Evolutionary conservation across 1,284 basidiomycete species (phyloP), one percentile per base, ranked within the genome.

Genomic region (Rhodotorula sp.): DNA sequence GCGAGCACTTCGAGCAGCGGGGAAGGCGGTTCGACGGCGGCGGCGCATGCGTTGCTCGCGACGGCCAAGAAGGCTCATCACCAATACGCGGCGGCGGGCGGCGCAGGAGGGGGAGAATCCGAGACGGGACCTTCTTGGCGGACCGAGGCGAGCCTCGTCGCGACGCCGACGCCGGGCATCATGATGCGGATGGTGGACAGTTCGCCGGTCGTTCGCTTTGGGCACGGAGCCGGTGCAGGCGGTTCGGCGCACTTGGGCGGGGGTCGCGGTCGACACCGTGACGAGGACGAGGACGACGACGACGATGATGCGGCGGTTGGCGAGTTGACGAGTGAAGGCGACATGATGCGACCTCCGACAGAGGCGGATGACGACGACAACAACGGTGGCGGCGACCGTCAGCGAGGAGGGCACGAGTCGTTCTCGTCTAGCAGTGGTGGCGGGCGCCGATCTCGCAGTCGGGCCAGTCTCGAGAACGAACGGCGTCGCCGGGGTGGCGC

Each of bases 41-140:
- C 70, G 14, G 70, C 70, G n/a, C 70, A 71, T 28, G 59, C 64
- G 8, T 63, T 71, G 50, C 59, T 71, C 48, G 66, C 66, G 14
- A 71, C 70, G 28, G 70, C 70, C 16, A 71, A 71, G 63, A 71
- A 71, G 60, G 61, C 60, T 34, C 54, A 43, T 43, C 31, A 65
- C 47, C 23, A 55, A 54, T 63, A 56, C 43, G 62, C 62, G 10
- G 5, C 19, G 19, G 45, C 52, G 38, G 38, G 18, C 28, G 68
- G 62, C 28, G 43, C 60, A 28, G 31, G 64, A 49, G 66, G 38
- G 38, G 26, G 28, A 6, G 34, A 12, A 12, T 45, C 45, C 26
- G 26, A 15, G 6, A 26, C 26, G 18, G 62, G 43, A 26, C 14
- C 52, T 3, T 14, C 62, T 19, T 67, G 66, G 66, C 38, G 15